Base-by-base conservation (phyloP, 2,329 filamentous ascomycete species). In the Sporothrix humicola region DNA sequence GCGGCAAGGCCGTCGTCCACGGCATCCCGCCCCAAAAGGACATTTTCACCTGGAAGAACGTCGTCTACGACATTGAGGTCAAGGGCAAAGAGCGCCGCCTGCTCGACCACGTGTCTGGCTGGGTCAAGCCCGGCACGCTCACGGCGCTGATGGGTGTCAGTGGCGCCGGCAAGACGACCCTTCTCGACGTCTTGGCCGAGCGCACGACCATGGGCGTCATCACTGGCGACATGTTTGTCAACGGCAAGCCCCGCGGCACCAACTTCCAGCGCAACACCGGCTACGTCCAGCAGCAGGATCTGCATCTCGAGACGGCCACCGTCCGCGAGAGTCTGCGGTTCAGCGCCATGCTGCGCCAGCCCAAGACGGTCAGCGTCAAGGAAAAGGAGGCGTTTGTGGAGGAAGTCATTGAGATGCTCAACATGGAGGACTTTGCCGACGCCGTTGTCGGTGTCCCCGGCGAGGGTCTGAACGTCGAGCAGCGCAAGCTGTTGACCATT, bases 191-290 rank as follows among this genome's bases (percentile, higher is more conserved):
- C 50, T 86, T 98, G 76, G 95, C 95, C 63, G 93, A 92, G 74
- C 91, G 95, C 80, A 92, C 92, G 12, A 94, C 93, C 0, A 95
- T 96, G 90, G 95, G 95, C 82, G 91, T 97, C 20, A 93, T 97
- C 66, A 90, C 89, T 7, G 95, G 95, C 72, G 91, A 95, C 77
- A 96, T 97, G 91, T 81, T 89, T 12, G 87, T 90, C 13, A 86
- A 90, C 74, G 88, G 88, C 44, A 86, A 85, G 52, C 90, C 89
- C 42, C 89, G 93, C 65, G 93, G 97, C 77, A 87, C 87, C 59
- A 94, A 92, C 0, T 97, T 97, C 87, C 94, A 97, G 81, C 92
- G 94, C 76, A 96, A 95, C 83, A 97, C 93, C 0, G 94, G 94
- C 68, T 97, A 97, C 78, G 94, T 95, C 50, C 93, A 97, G 80